Evolutionary conservation across 352 stramenopile species (phyloP), one percentile per base, ranked within the genome.

Genomic region (Phytophthora tubulina): DNA sequence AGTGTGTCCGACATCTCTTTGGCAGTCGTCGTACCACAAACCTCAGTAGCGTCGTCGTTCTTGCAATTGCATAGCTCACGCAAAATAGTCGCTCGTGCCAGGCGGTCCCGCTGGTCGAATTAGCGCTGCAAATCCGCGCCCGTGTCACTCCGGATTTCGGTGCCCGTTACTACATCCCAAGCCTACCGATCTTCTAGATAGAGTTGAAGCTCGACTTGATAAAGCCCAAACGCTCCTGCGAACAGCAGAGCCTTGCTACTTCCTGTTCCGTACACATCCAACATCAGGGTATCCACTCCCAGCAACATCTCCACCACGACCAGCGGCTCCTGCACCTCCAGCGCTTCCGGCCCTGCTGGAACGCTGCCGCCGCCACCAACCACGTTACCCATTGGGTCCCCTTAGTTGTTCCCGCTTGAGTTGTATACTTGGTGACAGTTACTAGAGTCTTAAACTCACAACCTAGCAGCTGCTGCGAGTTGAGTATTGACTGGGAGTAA

Each of bases 171-270:
- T 6, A 61, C 14, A 2, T 30, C 39, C 59, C 60, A 61, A 3
- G 49, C 31, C n/a, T 68, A 21, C 27, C 60, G 17, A 4, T 59
- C 49, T 9, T 42, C 49, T 30, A 67, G 38, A 27, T 61, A 68
- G 4, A 61, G 50, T 5, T 68, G 21, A 36, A 68, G 17, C 11
- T 68, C 60, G 14, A 11, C 30, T 36, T 32, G 50, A 39, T 67
- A 68, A 17, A 68, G 17, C 50, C 55, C 60, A 38, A 61, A 68
- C n/a, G 41, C 50, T 10, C 50, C 49, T 39, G 54, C 27, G 30
- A 68, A 55, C 11, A 42, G n/a, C n/a, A 39, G 39, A 13, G 38
- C 1, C 31, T 68, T 55, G 5, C 8, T 33, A n/a, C 39, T 61
- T 11, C 50, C 48, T 21, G n/a, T n/a, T n/a, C n/a, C n/a, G n/a